Percentiles rank a stretch among this genome's conserved stretches.
Evolutionary conservation across 495 filamentous ascomycete species (phyloP).

Genomic region (Lasiosphaeris hirsuta): DNA sequence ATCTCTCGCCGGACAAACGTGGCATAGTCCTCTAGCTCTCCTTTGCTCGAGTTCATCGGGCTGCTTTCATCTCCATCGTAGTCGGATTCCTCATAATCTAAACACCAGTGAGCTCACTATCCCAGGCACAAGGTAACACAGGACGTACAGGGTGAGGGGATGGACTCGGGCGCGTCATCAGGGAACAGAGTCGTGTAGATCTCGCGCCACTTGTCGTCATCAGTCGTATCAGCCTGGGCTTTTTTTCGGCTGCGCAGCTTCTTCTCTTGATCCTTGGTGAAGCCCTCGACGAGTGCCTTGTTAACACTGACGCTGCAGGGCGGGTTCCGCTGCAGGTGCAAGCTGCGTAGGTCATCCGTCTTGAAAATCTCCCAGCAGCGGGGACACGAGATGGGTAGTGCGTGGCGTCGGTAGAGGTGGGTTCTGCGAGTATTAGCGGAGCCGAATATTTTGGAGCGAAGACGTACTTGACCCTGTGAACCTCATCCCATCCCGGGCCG

Average conservation of each 20-base stretch:
- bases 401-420: constrained; percentile 30
- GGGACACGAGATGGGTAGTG: constrained; percentile 26
- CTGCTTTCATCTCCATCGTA: constrained; percentile 22
- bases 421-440: constrained; percentile 17
- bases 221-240: constrained; percentile 36
- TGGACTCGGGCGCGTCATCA: constrained; percentile 30
- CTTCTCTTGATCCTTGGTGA: constrained; percentile 32
- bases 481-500: constrained; percentile 33
- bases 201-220: constrained; percentile 44
- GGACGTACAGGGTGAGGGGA: constrained; percentile 39
- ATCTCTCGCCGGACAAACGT: constrained; percentile 29
- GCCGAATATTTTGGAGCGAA: not conserved
- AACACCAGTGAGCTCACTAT: constrained; percentile 1
- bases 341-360: constrained; percentile 14
- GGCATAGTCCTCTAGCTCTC: constrained; percentile 29
- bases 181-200: constrained; percentile 44
- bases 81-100: constrained; percentile 27
- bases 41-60: not conserved
- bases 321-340: constrained; percentile 27
- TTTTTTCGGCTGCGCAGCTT: constrained; percentile 39
- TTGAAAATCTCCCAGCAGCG: constrained; percentile 30
- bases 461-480: constrained; percentile 35
- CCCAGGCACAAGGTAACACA: not conserved
- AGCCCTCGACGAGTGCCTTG: constrained; percentile 20
- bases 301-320: constrained; percentile 21